Evolutionary conservation across 2,329 filamentous ascomycete genomes (phyloP).

Genomic region (Sclerotinia borealis): DNA sequence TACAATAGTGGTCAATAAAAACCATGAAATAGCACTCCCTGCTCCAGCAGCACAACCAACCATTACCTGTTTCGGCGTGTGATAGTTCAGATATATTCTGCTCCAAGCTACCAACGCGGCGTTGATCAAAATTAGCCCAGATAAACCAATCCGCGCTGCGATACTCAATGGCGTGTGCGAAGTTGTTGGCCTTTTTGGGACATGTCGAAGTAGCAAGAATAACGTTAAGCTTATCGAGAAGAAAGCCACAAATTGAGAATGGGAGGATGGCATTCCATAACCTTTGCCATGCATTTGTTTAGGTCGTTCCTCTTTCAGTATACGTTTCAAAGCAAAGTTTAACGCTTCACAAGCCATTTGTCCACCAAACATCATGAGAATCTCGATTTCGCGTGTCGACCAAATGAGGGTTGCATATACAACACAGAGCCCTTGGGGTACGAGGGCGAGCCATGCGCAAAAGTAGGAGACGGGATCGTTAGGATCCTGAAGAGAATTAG

Average conservation of each 20-base stretch:
- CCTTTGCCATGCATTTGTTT: conserved; percentile 79
- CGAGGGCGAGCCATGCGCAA: conserved; percentile 88
- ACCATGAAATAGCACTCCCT: conserved; percentile 72
- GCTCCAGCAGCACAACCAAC: conserved; percentile 68
- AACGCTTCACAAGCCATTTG: conserved; percentile 87
- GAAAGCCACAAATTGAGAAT: conserved; percentile 91
- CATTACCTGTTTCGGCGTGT: conserved; percentile 82
- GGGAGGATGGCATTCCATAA: conserved; percentile 95
- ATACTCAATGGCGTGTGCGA: conserved; percentile 52
- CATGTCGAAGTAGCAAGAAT: conserved; percentile 78
- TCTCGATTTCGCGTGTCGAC: conserved; percentile 85
- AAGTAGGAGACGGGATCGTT: conserved; percentile 76
- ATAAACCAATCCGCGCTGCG: conserved; percentile 49
- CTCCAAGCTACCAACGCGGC: conserved; percentile 72
- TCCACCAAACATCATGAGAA: conserved; percentile 82
- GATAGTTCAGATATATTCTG: conserved; percentile 86
- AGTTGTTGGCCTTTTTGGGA: conserved; percentile 42
- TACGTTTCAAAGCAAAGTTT: conserved; percentile 83
- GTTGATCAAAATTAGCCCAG: conserved; percentile 51
- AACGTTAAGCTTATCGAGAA: conserved; percentile 80
- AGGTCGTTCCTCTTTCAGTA: conserved; percentile 89
- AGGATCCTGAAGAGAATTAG: conserved; percentile 59
- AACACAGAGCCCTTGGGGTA: conserved; percentile 86
- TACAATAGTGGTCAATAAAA: conserved; percentile 59
- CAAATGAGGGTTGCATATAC: conserved; percentile 86